Evolutionary conservation across 148 eudicot species (phyloP).

Genomic region (Fagopyrum homotropicum): DNA sequence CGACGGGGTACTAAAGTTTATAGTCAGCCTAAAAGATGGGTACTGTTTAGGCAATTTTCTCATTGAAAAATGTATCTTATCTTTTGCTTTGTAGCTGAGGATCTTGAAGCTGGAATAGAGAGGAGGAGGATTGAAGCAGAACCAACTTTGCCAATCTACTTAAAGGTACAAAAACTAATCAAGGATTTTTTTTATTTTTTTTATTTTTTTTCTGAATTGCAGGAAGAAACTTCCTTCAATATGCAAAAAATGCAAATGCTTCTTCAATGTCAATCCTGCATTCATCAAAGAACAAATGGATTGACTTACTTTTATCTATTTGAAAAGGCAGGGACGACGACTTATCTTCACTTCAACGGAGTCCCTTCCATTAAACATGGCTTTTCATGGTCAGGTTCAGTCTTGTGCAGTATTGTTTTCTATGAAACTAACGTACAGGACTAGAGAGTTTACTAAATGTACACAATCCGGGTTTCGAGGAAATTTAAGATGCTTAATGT

Average conservation of each 20-base stretch:
- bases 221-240: not conserved
- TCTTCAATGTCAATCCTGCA: constrained; percentile 9
- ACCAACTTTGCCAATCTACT: constrained; percentile 76
- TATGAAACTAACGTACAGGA: not conserved
- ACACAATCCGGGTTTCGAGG: not conserved
- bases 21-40: no score
- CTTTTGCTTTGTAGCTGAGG: constrained; percentile 53
- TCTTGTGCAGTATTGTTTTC: not conserved
- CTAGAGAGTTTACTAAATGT: not conserved
- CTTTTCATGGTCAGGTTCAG: constrained; percentile 13
- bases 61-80: no score
- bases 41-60: no score
- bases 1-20: no score
- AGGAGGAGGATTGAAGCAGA: constrained; percentile 62
- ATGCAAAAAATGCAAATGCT: not conserved
- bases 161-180: constrained; percentile 48
- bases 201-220: not conserved
- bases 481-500: not conserved
- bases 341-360: constrained; percentile 11
- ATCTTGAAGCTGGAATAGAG: constrained; percentile 63
- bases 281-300: constrained; percentile 1
- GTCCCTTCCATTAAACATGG: constrained; percentile 10
- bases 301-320: constrained; percentile 7
- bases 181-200: not conserved
- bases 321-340: constrained; percentile 13